Evolutionary conservation across 2,329 filamentous ascomycete genomes (phyloP), one percentile per base, ranked within the genome.

Genomic region (Aspergillus carbonarius): DNA sequence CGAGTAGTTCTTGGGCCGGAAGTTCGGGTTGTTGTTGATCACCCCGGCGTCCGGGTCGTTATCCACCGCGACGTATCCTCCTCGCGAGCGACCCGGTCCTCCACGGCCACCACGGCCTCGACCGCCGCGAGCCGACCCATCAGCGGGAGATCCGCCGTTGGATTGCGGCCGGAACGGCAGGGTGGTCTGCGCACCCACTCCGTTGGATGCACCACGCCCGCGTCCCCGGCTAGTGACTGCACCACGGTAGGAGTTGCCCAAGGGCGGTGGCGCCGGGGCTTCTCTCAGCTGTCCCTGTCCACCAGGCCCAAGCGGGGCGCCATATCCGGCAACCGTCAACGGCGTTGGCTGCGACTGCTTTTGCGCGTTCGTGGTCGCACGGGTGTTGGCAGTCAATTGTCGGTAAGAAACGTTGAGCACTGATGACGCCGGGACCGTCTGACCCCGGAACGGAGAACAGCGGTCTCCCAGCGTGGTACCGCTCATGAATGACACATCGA

Each of bases 401-500:
- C 85, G 88, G 70, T 93, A 82, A 1, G 88, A 88, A 57, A 96
- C 81, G 76, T 99, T 99, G 34, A 99, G 83, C 2, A 98, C 92
- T 0, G 91, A 90, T n/a, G 90, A 89, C 6, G 89, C 85, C 1
- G 92, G 86, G 4, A 99, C 92, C 0, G 95, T 97, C 73, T 95
- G 93, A 54, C 95, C 95, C 35, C 93, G 87, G 86, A 99, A 99
- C 37, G 91, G 88, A 25, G 92, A 92, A 72, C 93, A 96, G 59
- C 95, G 88, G 57, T 93, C 92, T 59, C 91, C 90, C 15, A 99
- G 83, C 0, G 91, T 95, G 1, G 93, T 97, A 62, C 95, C 95
- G 70, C 92, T 96, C 93, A 99, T 98, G 76, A 99, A 99, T 0
- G 92, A 90, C 12, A 86, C 85, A 73, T 99, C 96, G 76, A 96